Evolutionary conservation across 1,139 yeast species (phyloP).

Genomic region (Geotrichum klebahnii): DNA sequence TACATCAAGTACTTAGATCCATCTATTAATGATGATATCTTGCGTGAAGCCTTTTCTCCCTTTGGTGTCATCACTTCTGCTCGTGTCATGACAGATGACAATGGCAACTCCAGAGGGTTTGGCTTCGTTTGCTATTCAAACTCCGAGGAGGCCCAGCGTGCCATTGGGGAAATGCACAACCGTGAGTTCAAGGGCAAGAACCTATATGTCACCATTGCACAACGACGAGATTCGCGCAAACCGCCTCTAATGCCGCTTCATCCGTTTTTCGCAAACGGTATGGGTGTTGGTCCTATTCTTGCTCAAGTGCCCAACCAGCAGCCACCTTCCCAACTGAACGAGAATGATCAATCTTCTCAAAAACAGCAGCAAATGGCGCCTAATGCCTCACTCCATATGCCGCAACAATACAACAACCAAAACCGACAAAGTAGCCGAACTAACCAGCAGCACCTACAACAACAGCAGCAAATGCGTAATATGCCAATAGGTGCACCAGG

Average conservation of each 20-base stretch:
- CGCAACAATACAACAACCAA: not conserved
- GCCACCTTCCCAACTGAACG: too few species aligned
- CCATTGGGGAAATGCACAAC: slow-evolving; percentile 89
- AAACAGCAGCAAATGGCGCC: not conserved
- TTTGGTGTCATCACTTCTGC: slow-evolving; percentile 88
- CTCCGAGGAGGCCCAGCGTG: slow-evolving; percentile 90
- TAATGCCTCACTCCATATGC: slow-evolving; percentile 3
- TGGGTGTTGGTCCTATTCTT: slow-evolving; percentile 63
- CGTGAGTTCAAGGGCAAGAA: slow-evolving; percentile 81
- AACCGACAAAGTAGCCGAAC: not conserved
- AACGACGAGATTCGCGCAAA: slow-evolving; percentile 81
- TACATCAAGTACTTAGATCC: slow-evolving; percentile 86
- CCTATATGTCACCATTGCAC: slow-evolving; percentile 89
- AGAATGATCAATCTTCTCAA: not conserved
- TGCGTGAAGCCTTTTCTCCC: slow-evolving; percentile 76
- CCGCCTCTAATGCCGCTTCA: slow-evolving; percentile 9
- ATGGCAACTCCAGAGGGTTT: slow-evolving; percentile 85
- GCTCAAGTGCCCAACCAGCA: too few species aligned
- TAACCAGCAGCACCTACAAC: not conserved
- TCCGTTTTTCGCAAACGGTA: slow-evolving; percentile 33
- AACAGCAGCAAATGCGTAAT: too few species aligned
- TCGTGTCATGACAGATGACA: slow-evolving; percentile 83
- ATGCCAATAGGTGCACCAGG: slow-evolving; percentile 5
- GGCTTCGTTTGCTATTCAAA: slow-evolving; percentile 92
- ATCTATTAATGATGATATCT: slow-evolving; percentile 71